Evolutionary conservation across 495 filamentous ascomycete species (phyloP).

Genomic region (Glonium stellatum): DNA sequence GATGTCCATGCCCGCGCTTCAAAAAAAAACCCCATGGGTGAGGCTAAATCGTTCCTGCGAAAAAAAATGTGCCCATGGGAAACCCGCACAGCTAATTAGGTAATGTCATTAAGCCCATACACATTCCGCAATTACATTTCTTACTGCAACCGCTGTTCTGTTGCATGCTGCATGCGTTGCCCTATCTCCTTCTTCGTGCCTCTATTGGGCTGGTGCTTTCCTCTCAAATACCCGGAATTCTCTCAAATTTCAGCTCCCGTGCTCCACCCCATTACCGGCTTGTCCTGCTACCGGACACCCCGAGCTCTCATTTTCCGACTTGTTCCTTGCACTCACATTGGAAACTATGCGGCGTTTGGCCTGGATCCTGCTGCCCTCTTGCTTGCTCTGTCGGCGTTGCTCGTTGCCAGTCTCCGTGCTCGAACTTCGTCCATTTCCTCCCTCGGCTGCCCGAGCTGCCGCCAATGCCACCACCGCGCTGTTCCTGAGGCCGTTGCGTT

Average conservation of each 20-base stretch:
- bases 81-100: neutral
- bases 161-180: neutral
- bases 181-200: neutral
- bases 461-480: conserved; percentile 10
- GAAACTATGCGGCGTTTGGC: neutral
- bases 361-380: neutral
- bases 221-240: too few species aligned
- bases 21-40: neutral
- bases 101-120: neutral
- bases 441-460: conserved; percentile 14
- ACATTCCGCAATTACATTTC: neutral
- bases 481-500: neutral
- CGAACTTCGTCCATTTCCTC: neutral
- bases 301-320: neutral
- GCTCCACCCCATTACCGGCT: neutral
- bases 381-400: neutral
- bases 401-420: neutral
- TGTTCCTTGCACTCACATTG: neutral
- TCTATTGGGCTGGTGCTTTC: neutral
- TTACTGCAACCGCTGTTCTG: neutral
- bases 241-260: too few species aligned
- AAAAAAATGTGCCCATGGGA: neutral
- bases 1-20: neutral
- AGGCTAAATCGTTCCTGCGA: neutral
- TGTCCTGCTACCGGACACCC: neutral